These are phyloP conservation scores for Phalaenopsis equestris DNA, from an alignment of 106 monocot genomes.

Conservation along the genomic window DNA sequence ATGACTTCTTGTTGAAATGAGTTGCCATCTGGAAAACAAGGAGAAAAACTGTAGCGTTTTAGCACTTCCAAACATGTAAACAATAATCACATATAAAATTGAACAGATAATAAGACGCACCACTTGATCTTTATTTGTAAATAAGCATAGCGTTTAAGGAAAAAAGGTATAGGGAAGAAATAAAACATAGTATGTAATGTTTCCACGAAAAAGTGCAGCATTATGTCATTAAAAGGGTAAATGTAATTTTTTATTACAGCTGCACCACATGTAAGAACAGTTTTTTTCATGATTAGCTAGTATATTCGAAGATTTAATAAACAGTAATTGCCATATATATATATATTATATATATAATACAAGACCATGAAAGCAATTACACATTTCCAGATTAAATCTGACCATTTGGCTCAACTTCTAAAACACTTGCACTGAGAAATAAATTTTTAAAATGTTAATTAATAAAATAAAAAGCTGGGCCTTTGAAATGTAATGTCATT, in stretches of 20 bases:
- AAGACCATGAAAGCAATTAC: background rate
- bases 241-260: background rate
- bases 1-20: conserved; percentile 72
- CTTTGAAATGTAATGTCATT: no score
- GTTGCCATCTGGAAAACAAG: conserved; percentile 56
- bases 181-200: background rate
- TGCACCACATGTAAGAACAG: background rate
- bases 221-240: background rate
- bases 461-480: no score
- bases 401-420: no score
- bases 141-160: background rate
- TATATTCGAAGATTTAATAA: background rate
- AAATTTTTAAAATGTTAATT: no score
- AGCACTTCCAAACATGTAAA: background rate
- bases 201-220: background rate
- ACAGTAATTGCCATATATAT: background rate
- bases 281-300: background rate
- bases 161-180: background rate
- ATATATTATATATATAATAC: background rate
- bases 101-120: background rate
- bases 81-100: background rate
- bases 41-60: conserved; percentile 2
- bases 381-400: no score
- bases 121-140: background rate
- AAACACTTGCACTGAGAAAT: no score